These are phyloP conservation scores for Sporisorium sorghi DNA, from an alignment of 1,284 basidiomycete species.

Conservation along the genomic window DNA sequence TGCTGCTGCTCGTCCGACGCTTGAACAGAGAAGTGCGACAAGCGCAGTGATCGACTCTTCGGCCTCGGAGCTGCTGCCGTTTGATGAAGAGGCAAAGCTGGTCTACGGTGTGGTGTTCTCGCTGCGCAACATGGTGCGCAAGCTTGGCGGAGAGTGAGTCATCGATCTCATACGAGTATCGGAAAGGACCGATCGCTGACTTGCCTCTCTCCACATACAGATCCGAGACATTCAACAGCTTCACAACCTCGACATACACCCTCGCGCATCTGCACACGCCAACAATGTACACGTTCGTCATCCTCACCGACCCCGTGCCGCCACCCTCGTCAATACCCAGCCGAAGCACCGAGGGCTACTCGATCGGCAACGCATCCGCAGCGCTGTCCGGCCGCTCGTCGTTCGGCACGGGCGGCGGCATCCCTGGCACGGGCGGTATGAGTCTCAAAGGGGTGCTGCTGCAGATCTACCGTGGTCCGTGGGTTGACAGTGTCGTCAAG, in stretches of 20 bases:
- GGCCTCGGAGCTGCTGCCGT: constrained; percentile 72
- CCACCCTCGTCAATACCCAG: constrained; percentile 50
- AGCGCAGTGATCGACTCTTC: constrained; percentile 14
- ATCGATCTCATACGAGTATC: not conserved
- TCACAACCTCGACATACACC: constrained; percentile 90
- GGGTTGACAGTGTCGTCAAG: constrained; percentile 90
- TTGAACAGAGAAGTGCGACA: constrained; percentile 10
- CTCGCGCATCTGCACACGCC: constrained; percentile 91
- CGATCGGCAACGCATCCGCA: constrained; percentile 37
- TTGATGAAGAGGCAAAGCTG: constrained; percentile 97
- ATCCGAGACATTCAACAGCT: constrained; percentile 85
- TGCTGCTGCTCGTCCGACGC: not conserved
- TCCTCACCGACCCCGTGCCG: constrained; percentile 87
- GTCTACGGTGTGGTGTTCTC: constrained; percentile 96
- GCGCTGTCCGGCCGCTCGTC: constrained; percentile 29
- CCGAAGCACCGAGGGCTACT: constrained; percentile 42
- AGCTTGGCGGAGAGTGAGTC: constrained; percentile 73
- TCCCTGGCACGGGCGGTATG: constrained; percentile 66
- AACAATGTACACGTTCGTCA: constrained; percentile 93
- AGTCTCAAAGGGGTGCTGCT: constrained; percentile 81
- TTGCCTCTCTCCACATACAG: constrained; percentile 7
- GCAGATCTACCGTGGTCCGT: constrained; percentile 90
- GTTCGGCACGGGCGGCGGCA: constrained; percentile 55
- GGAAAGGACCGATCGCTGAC: not conserved
- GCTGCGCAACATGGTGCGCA: constrained; percentile 92